Evolutionary conservation across 2,329 filamentous ascomycete species (phyloP).

Genomic region (Aureobasidium subglaciale): DNA sequence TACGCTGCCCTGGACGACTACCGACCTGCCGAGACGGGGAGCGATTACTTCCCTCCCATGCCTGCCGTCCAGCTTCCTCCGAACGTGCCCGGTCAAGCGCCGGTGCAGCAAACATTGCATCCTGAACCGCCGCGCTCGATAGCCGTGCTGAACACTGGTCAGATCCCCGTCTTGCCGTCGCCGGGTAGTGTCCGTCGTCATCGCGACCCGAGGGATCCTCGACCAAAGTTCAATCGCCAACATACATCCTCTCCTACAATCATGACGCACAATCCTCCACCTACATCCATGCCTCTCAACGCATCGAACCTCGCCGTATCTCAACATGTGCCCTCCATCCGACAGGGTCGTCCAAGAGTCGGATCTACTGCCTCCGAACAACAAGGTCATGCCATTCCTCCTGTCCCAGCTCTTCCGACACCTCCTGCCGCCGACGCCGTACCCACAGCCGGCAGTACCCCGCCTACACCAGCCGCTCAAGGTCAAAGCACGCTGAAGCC

Average conservation of each 20-base stretch:
- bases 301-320: conserved; percentile 35
- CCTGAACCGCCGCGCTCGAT: conserved; percentile 58
- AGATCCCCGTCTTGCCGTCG: conserved; percentile 73
- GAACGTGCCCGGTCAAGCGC: conserved; percentile 29
- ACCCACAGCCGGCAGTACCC: conserved; percentile 22
- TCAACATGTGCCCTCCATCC: conserved; percentile 26
- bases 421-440: conserved; percentile 38
- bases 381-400: conserved; percentile 32
- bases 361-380: conserved; percentile 39
- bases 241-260: conserved; percentile 78
- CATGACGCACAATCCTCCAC: conserved; percentile 38
- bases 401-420: conserved; percentile 50
- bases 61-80: conserved; percentile 37
- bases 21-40: conserved; percentile 59
- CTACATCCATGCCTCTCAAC: conserved; percentile 20
- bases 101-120: conserved; percentile 32
- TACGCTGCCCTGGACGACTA: conserved; percentile 56
- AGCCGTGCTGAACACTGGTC: conserved; percentile 71
- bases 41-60: conserved; percentile 79
- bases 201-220: conserved; percentile 26
- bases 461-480: conserved; percentile 25
- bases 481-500: conserved; percentile 18
- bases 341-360: conserved; percentile 28
- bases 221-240: conserved; percentile 59
- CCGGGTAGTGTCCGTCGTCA: conserved; percentile 57